These are phyloP conservation scores for Eucalyptus shirleyi DNA, from an alignment of 345 rosid species.

Conservation along the genomic window DNA sequence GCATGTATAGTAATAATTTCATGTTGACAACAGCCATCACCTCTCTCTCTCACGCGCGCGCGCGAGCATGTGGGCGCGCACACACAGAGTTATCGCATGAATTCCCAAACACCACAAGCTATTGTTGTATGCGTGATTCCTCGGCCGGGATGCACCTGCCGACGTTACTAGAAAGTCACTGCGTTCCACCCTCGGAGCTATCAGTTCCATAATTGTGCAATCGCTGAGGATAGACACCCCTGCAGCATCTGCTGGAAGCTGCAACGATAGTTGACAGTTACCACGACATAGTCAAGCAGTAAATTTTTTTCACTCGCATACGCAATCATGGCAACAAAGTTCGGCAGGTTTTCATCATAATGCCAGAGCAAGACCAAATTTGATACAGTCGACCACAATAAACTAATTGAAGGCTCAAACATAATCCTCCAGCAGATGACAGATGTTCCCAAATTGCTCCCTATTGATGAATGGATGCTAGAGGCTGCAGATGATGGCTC, in stretches of 20 bases:
- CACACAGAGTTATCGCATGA: neutral
- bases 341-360: neutral
- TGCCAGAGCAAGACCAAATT: neutral
- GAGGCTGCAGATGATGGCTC: neutral
- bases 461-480: neutral
- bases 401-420: neutral
- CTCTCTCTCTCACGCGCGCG: neutral
- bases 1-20: neutral
- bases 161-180: neutral
- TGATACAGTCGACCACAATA: neutral
- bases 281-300: neutral
- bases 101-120: neutral
- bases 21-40: neutral
- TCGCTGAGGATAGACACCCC: neutral
- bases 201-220: neutral
- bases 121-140: neutral
- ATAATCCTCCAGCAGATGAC: neutral
- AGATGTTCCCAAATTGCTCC: neutral
- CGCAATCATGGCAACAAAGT: neutral
- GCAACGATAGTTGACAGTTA: neutral
- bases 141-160: neutral
- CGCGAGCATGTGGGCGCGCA: fast-evolving
- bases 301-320: neutral
- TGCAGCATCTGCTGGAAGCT: neutral
- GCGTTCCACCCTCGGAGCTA: neutral